Conservation (phyloP, 805 yeast species). For the Brettanomyces custersianus region DNA sequence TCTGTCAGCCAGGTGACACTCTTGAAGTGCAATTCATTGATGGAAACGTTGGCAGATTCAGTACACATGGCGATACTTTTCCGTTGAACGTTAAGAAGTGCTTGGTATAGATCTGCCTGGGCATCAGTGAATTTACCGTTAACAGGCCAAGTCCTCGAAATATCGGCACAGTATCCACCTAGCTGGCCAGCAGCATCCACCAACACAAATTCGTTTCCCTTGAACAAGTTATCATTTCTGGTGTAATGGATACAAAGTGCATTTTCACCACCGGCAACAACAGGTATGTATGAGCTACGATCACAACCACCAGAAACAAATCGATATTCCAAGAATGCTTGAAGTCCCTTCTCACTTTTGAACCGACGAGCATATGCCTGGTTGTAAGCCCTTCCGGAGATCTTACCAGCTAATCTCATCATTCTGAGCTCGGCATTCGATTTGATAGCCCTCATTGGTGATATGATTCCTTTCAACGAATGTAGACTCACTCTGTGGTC, state of each 20-base stretch:
- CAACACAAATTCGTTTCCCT: slow-evolving; percentile 65
- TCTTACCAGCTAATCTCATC: slow-evolving; percentile 76
- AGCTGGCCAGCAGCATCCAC: slow-evolving; percentile 92
- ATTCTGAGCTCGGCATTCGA: slow-evolving; percentile 66
- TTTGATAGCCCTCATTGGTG: slow-evolving; percentile 57
- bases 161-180: slow-evolving; percentile 95
- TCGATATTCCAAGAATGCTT: slow-evolving; percentile 71
- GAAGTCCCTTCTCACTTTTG: slow-evolving; percentile 66
- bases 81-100: slow-evolving; percentile 77
- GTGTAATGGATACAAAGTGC: slow-evolving; percentile 92
- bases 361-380: slow-evolving; percentile 66
- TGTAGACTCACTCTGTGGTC: slow-evolving; percentile 19
- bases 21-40: slow-evolving; percentile 68
- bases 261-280: slow-evolving; percentile 89
- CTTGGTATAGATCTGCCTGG: slow-evolving; percentile 82
- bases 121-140: slow-evolving; percentile 64
- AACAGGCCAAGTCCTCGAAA: slow-evolving; percentile 94
- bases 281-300: slow-evolving; percentile 85
- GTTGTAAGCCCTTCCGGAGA: slow-evolving; percentile 78
- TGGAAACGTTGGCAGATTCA: slow-evolving; percentile 38
- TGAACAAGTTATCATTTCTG: slow-evolving; percentile 75
- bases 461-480: slow-evolving; percentile 34
- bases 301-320: slow-evolving; percentile 87
- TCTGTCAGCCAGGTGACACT: slow-evolving; percentile 50
- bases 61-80: slow-evolving; percentile 66